Evolutionary conservation across 2,329 filamentous ascomycete species (phyloP).

Genomic region (Fonsecaea pedrosoi): DNA sequence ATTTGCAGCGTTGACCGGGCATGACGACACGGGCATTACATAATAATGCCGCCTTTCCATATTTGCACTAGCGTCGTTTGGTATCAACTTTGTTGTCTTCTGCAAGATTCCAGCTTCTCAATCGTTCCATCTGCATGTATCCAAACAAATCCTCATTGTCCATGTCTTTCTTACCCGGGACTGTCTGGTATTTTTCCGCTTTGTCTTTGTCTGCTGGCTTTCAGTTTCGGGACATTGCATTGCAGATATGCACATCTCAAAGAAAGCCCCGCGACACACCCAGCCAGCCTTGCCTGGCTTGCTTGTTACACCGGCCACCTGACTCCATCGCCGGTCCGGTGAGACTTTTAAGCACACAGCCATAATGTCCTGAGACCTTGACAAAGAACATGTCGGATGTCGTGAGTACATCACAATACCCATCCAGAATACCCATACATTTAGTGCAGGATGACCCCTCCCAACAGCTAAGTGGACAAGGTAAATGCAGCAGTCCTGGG

Average conservation of each 20-base stretch:
- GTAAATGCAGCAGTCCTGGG: constrained; percentile 3
- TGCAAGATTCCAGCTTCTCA: not conserved
- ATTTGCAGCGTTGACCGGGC: not conserved
- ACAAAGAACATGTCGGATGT: constrained; percentile 9
- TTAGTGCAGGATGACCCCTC: not conserved
- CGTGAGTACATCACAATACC: constrained; percentile 19
- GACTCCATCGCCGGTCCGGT: constrained; percentile 21
- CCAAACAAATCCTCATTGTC: not conserved
- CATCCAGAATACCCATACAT: constrained; percentile 4
- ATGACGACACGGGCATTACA: not conserved
- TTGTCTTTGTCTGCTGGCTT: not conserved
- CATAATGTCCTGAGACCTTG: constrained; percentile 15
- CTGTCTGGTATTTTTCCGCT: not conserved
- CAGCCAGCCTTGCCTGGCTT: constrained; percentile 3
- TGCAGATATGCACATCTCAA: not conserved
- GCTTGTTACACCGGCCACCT: constrained; percentile 22
- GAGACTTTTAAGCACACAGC: constrained; percentile 10
- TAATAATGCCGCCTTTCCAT: not conserved
- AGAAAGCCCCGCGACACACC: not conserved
- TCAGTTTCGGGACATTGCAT: not conserved
- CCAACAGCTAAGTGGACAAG: not conserved
- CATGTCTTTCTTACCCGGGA: not conserved
- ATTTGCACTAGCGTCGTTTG: not conserved
- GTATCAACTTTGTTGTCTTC: not conserved
- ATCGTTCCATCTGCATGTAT: not conserved